These are phyloP conservation scores for Acrocalymma vagum DNA, from an alignment of 2,329 filamentous ascomycete genomes.

Conservation along the genomic window DNA sequence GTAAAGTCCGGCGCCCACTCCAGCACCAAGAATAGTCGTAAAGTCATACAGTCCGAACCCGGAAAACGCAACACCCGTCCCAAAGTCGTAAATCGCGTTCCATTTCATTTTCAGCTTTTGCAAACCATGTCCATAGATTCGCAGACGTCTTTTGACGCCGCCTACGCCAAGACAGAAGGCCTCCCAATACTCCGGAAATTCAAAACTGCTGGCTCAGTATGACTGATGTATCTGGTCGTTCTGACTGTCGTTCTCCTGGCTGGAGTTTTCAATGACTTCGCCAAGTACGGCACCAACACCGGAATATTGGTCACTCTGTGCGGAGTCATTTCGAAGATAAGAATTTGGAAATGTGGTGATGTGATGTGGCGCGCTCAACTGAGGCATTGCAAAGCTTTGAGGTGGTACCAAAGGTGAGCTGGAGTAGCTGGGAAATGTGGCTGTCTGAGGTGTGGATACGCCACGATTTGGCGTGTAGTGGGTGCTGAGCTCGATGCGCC, in stretches of 20 bases:
- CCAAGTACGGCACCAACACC: conserved; percentile 44
- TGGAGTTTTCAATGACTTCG: conserved; percentile 44
- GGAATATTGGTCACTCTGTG: conserved; percentile 44
- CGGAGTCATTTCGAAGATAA: conserved; percentile 46
- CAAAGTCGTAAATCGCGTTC: neutral
- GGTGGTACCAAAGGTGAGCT: conserved; percentile 49
- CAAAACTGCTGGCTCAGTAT: conserved; percentile 24
- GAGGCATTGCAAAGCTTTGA: conserved; percentile 45
- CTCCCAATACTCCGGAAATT: no score
- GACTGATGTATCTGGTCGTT: conserved; percentile 32
- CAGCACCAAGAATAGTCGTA: conserved; percentile 8
- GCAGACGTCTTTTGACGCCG: conserved; percentile 14
- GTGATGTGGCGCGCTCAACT: conserved; percentile 51
- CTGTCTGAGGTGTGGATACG: conserved; percentile 48
- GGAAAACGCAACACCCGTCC: conserved; percentile 10
- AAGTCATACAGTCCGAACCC: conserved; percentile 8
- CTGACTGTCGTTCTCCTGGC: conserved; percentile 41
- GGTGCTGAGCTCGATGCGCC: conserved; percentile 51
- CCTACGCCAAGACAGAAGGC: no score
- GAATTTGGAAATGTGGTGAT: conserved; percentile 47
- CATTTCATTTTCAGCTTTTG: conserved; percentile 10
- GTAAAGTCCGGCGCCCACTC: no score
- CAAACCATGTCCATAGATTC: conserved; percentile 7
- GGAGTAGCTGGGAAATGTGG: conserved; percentile 50
- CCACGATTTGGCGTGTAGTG: conserved; percentile 47